Base-by-base conservation (phyloP, 306 rosid species). In the Casuarina equisetifolia region DNA sequence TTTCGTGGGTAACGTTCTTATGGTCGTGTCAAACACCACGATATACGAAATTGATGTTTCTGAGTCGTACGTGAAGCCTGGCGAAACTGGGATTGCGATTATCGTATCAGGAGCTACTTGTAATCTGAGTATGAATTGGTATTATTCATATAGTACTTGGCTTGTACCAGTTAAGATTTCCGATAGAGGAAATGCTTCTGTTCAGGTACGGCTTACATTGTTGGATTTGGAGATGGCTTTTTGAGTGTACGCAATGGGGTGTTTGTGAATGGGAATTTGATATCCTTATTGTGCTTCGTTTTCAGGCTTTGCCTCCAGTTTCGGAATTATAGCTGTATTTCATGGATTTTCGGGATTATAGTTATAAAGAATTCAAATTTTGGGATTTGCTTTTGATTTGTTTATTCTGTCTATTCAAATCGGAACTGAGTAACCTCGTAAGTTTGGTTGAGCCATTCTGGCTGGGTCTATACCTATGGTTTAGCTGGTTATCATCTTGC, bases 81-180 rank as follows among this genome's bases (percentile, higher is more conserved):
- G 92, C 2, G 94, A 87, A 39, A 72, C 81, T 10, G 97, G 96
- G 9, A 73, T 92, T 80, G 81, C 80, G 2, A 80, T 95, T 69
- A 46, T 90, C 51, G 89, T 92, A 79, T 91, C 96, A 6, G 90
- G 84, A 38, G 77, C 86, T 74, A 91, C 92, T 67, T 95, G 98
- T 77, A 86, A 81, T 85, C 73, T 92, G 85, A 89, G 90, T 80
- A 86, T 91, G 91, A 81, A 85, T 86, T 95, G 97, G 99, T 74
- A 80, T 77, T 92, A 95, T 76, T 83, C 89, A 9, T 89, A 88
- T 57, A 88, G 85, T 52, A 91, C 87, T 25, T 92, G 99, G 99
- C 48, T 88, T 80, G 78, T 80, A 43, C 97, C 97, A 8, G 72
- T 90, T 74, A 76, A 82, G 79, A 73, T 95, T 82, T 84, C 88